Evolutionary conservation across 2,329 filamentous ascomycete species (phyloP).

Genomic region (Uncinocarpus reesii): DNA sequence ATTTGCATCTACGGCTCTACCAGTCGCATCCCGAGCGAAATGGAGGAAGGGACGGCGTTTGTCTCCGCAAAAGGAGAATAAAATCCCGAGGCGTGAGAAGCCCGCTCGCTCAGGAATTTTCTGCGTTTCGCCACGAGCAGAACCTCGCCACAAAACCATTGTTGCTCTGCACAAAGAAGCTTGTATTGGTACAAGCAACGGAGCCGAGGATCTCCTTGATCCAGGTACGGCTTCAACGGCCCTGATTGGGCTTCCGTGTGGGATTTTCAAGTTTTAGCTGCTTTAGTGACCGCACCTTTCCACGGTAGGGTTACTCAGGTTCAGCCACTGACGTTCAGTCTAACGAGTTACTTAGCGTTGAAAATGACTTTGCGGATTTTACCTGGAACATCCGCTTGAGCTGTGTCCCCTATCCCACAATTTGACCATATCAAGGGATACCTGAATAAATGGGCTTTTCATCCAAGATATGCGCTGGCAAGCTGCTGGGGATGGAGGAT

Average conservation of each 20-base stretch:
- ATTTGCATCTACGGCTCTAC: too few relatives aligned
- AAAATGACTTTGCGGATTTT: not conserved
- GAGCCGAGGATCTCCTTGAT: not conserved
- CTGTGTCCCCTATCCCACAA: not conserved
- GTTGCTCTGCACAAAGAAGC: not conserved
- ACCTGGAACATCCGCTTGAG: not conserved
- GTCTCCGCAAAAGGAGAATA: too few relatives aligned
- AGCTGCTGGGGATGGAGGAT: too few relatives aligned
- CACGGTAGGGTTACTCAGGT: not conserved
- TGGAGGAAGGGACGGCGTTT: too few relatives aligned
- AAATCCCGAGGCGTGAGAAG: too few relatives aligned
- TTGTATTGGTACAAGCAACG: not conserved
- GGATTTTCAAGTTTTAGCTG: not conserved
- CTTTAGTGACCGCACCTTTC: not conserved
- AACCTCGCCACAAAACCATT: not conserved
- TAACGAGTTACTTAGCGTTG: not conserved
- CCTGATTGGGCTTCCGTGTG: not conserved
- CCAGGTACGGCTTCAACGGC: not conserved
- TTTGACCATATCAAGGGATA: too few relatives aligned
- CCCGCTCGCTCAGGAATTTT: not conserved
- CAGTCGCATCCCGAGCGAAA: too few relatives aligned
- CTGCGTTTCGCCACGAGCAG: not conserved
- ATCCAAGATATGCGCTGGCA: too few relatives aligned
- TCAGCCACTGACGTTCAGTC: conserved; percentile 3
- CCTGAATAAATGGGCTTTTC: too few relatives aligned